These are phyloP conservation scores for Cyclotella choctawhatcheeana DNA, from an alignment of 108 stramenopile genomes.

Conservation along the genomic window DNA sequence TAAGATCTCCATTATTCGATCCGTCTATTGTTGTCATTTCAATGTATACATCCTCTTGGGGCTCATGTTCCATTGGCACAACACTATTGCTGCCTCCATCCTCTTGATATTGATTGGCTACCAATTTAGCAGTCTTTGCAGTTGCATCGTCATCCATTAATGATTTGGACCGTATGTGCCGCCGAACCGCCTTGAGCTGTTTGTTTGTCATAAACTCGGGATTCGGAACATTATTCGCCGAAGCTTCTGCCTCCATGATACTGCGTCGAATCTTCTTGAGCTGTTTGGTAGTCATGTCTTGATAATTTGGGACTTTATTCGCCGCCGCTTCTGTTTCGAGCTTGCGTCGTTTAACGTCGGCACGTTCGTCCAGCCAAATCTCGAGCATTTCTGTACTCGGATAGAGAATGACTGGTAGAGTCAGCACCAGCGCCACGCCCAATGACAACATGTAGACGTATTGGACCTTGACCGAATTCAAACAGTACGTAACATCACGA, in stretches of 20 bases:
- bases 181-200: conserved; percentile 8
- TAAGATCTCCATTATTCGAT: not conserved
- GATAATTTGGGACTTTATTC: not conserved
- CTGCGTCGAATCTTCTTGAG: not conserved
- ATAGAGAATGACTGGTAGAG: conserved; percentile 55
- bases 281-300: conserved; percentile 9
- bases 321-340: conserved; percentile 17
- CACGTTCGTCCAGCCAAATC: conserved; percentile 50
- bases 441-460: conserved; percentile 52
- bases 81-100: not conserved
- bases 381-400: conserved; percentile 56
- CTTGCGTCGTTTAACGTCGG: conserved; percentile 38
- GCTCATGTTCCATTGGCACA: not conserved
- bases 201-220: conserved; percentile 3
- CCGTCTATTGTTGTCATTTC: conserved; percentile 12
- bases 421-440: conserved; percentile 49
- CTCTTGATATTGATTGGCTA: not conserved
- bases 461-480: conserved; percentile 33
- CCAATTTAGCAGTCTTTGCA: not conserved
- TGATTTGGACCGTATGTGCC: conserved; percentile 14
- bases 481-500: conserved; percentile 49
- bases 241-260: not conserved
- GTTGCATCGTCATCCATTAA: conserved; percentile 24
- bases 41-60: not conserved
- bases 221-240: not conserved